phyloP scores from a whole-genome alignment of 2,329 filamentous ascomycete genomes.

The Diaporthe vaccinii region DNA sequence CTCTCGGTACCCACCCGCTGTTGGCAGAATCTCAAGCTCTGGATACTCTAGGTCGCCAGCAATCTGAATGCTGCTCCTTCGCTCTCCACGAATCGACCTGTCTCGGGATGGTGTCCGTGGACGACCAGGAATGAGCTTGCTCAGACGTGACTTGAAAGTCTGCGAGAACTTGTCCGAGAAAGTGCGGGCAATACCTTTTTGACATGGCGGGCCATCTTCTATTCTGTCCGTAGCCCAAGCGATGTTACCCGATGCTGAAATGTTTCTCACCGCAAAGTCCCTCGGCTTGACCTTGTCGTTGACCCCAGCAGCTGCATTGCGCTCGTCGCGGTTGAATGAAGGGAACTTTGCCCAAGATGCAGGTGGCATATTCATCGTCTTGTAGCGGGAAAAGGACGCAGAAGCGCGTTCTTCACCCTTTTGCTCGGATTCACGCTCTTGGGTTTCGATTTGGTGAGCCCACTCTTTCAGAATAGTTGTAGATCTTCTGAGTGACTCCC shows the following conservation, averaged over 20 bases:
- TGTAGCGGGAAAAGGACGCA: not conserved
- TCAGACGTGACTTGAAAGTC: conserved; percentile 47
- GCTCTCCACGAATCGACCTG: conserved; percentile 31
- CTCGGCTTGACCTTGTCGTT: conserved; percentile 46
- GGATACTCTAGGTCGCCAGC: conserved; percentile 44
- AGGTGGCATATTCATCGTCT: conserved; percentile 39
- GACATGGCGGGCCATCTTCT: not conserved
- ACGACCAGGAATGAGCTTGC: conserved; percentile 45
- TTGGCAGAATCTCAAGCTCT: conserved; percentile 44
- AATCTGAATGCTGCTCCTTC: conserved; percentile 38
- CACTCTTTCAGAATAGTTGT: conserved; percentile 31
- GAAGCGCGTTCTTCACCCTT: not conserved
- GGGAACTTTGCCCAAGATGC: conserved; percentile 53
- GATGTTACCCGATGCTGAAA: conserved; percentile 43
- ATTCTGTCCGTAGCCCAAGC: conserved; percentile 48
- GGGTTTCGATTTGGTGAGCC: conserved; percentile 22
- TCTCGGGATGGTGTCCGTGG: conserved; percentile 31
- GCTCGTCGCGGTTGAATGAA: conserved; percentile 49
- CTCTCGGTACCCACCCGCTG: conserved; percentile 42
- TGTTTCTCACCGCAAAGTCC: conserved; percentile 49
- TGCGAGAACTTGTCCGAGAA: conserved; percentile 50
- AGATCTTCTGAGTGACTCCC: conserved; percentile 25
- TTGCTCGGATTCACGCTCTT: conserved; percentile 25
- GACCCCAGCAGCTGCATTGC: conserved; percentile 45
- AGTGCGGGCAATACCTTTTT: conserved; percentile 43